These are phyloP conservation scores for Penicillium sp. DNA, from an alignment of 2,329 filamentous ascomycete species.

Conservation along the genomic window DNA sequence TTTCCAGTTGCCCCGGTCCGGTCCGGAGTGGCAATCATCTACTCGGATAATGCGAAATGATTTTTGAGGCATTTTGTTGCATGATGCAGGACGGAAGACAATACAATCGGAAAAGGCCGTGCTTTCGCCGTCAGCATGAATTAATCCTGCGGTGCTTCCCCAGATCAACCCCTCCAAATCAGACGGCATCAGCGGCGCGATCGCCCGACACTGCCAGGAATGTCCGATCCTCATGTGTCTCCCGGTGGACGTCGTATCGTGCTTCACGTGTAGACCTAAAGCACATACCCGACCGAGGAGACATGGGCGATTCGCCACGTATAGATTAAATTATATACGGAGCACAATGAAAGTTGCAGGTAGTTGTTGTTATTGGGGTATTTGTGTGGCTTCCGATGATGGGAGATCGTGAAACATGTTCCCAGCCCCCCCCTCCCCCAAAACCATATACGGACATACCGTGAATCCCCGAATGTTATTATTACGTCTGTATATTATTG, in stretches of 20 bases:
- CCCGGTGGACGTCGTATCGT: neutral
- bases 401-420: neutral
- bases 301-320: neutral
- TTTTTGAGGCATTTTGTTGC: slow-evolving; percentile 20
- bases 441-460: neutral
- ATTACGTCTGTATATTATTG: neutral
- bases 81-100: neutral
- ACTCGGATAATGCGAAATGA: neutral
- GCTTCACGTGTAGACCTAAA: neutral
- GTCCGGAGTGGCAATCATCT: neutral
- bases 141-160: slow-evolving; percentile 4
- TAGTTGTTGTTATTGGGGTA: neutral
- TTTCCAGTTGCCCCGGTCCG: neutral
- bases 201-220: slow-evolving; percentile 9
- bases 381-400: neutral
- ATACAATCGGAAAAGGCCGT: slow-evolving; percentile 6
- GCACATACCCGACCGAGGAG: neutral
- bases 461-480: neutral
- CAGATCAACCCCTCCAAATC: slow-evolving; percentile 5
- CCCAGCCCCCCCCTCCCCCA: neutral
- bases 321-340: neutral
- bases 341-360: neutral
- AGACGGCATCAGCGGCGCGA: slow-evolving; percentile 24
- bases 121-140: neutral
- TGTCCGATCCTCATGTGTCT: neutral